Evolutionary conservation across 306 rosid genomes (phyloP), one percentile per base, ranked within the genome.

Genomic region (Fragaria vesca): DNA sequence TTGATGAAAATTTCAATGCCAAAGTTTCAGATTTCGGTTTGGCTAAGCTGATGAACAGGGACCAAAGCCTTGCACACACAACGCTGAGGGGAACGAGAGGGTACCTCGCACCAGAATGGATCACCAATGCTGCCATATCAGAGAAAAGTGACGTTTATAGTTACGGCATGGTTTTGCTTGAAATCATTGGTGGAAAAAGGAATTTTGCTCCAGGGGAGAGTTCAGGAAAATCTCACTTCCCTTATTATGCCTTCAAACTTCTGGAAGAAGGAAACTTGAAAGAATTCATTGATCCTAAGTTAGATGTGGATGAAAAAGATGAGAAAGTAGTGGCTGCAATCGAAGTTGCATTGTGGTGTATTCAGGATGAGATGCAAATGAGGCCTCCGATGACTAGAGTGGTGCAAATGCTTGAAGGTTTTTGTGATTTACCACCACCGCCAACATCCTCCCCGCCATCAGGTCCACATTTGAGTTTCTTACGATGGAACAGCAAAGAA

Each of bases 211-310:
- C 83, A 2, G 72, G 58, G 24, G 54, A 66, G 1, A 45, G 50
- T 63, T 79, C 85, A 0, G 81, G 67, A 66, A 84, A 54, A 36
- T 65, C 69, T 18, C 83, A 84, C 61, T 79, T 84, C 2, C 88
- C 85, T 6, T 71, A 79, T 12, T 79, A 76, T 48, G 81, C 76
- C 2, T 52, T 70, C 1, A 81, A 68, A 80, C 80, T 78, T 80
- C 62, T 87, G 88, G 89, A 79, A 46, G 88, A 88, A 70, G 86
- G 84, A 26, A 90, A 87, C 78, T 38, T 83, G 32, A 50, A 62
- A 75, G 83, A 87, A 57, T 84, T 92, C 66, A 55, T 89, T 79
- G 95, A 90, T 36, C 54, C 81, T 43, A 84, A 80, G 78, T 75
- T 86, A 30, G 90, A 85, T 26, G 83, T 86, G 28, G 85, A 87